Evolutionary conservation across 176 grass and related monocot species (phyloP).

Genomic region (Hordeum marinum): DNA sequence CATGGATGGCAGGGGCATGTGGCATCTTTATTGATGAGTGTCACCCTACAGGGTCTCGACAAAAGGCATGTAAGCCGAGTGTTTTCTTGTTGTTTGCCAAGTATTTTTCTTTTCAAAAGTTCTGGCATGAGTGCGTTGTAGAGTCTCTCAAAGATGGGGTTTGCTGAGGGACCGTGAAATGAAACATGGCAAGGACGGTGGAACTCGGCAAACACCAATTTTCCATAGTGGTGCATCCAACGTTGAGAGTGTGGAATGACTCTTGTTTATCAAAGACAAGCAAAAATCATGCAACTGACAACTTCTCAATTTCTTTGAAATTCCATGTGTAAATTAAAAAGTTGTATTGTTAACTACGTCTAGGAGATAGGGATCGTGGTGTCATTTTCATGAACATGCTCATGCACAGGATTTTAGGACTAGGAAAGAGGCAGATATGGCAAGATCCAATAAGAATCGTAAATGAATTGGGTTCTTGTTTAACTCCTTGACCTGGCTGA

Average conservation of each 20-base stretch:
- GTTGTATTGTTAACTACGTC: neutral
- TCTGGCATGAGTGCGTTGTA: too few species aligned
- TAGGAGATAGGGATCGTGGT: neutral
- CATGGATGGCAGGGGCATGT: too few species aligned
- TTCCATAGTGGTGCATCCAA: neutral
- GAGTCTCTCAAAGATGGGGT: too few species aligned
- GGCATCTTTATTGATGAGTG: too few species aligned
- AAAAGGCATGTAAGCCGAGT: too few species aligned
- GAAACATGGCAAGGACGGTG: too few species aligned
- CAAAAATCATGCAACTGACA: neutral
- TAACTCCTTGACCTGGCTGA: constrained; percentile 4
- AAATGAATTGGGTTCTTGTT: constrained; percentile 28
- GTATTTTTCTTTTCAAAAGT: too few species aligned
- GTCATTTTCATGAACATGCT: constrained; percentile 37
- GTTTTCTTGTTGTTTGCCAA: too few species aligned
- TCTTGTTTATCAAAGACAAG: neutral
- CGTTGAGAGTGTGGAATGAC: neutral
- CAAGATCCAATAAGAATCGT: constrained; percentile 59
- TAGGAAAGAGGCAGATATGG: constrained; percentile 14
- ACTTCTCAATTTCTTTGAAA: neutral
- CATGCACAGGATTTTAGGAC: constrained; percentile 41
- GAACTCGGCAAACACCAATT: too few species aligned
- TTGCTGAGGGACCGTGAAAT: too few species aligned
- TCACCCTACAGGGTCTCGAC: too few species aligned
- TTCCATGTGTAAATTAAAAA: neutral